Base-by-base conservation (phyloP, 345 rosid genomes). In the Bruguiera gymnorhiza region DNA sequence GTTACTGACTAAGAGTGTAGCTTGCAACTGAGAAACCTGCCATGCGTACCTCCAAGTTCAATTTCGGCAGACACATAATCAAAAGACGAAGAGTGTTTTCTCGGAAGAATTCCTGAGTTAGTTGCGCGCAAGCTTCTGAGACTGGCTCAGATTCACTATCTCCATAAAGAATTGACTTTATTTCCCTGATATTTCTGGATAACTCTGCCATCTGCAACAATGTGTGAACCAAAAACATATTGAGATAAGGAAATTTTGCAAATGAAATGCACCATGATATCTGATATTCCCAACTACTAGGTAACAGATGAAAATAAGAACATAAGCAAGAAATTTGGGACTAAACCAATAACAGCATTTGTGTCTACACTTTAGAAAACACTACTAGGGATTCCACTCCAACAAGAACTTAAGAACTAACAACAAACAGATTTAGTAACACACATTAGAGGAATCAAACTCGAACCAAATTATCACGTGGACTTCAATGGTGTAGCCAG, bases 111-210 rank as follows among this genome's bases (percentile, higher is more conserved):
- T 96, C 99, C 71, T 89, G 94, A 79, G 99, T 96, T 75, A 92
- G 76, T 36, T 87, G 96, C 0, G 91, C 86, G 78, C 99, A 96
- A 27, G 97, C 96, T 80, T 96, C 98, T 3, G 98, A 66, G 0
- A 96, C 85, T 32, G 99, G 99, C 84, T 96, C 99, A 16, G 97
- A 85, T 74, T 96, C 99, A 66, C 97, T 92, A 73, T 95, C 81
- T 39, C 99, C 99, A 71, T 95, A 95, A 43, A 95, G 96, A 83
- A 92, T 85, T 3, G 83, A 77, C 82, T 95, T 95, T 78, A 95
- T 77, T 65, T 96, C 99, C 85, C 96, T 84, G 21, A 92, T 77
- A 75, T 84, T 88, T 79, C 79, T 87, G 79, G 81, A 72, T 60
- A 96, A 75, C 68, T 96, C 99, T n/a, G 81, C 86, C 91, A 90